Evolutionary conservation across 139 green algal genomes (phyloP).

Genomic region (Tetradesmus lagerheimii): DNA sequence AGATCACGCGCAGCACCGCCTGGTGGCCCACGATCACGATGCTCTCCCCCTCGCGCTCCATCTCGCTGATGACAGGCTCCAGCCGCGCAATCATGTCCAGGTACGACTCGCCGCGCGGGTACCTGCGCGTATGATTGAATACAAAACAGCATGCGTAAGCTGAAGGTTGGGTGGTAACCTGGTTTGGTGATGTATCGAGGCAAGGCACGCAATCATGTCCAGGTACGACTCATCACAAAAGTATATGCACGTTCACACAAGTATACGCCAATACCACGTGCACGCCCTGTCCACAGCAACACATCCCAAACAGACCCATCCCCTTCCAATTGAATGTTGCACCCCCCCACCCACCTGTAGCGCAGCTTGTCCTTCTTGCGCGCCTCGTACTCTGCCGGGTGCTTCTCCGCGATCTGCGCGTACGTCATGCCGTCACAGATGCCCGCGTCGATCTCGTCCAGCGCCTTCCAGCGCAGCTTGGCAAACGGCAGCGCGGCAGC

Average conservation of each 20-base stretch:
- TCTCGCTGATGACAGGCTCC: conserved; percentile 94
- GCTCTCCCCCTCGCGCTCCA: conserved; percentile 90
- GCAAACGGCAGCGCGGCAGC: conserved; percentile 82
- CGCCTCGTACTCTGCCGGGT: conserved; percentile 83
- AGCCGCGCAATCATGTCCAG: conserved; percentile 92
- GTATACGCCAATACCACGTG: not conserved
- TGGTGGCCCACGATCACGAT: conserved; percentile 91
- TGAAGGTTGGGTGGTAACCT: too few relatives aligned
- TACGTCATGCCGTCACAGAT: conserved; percentile 45
- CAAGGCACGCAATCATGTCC: conserved; percentile 68
- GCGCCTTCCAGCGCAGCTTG: conserved; percentile 91
- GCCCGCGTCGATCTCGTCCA: conserved; percentile 51
- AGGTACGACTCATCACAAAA: conserved; percentile 92
- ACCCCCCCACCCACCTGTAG: conserved; percentile 77
- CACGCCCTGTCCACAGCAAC: too few relatives aligned
- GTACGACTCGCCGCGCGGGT: conserved; percentile 92
- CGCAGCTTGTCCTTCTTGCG: conserved; percentile 91
- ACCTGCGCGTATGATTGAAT: conserved; percentile 76
- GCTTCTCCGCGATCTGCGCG: conserved; percentile 74
- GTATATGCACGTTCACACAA: conserved; percentile 69
- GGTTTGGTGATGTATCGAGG: too few relatives aligned
- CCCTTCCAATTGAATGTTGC: not conserved
- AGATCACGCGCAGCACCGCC: conserved; percentile 87
- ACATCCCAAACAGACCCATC: too few relatives aligned
- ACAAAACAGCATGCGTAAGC: too few relatives aligned